Evolutionary conservation across 2,329 filamentous ascomycete genomes (phyloP).

Genomic region (Endocalyx cinctus): DNA sequence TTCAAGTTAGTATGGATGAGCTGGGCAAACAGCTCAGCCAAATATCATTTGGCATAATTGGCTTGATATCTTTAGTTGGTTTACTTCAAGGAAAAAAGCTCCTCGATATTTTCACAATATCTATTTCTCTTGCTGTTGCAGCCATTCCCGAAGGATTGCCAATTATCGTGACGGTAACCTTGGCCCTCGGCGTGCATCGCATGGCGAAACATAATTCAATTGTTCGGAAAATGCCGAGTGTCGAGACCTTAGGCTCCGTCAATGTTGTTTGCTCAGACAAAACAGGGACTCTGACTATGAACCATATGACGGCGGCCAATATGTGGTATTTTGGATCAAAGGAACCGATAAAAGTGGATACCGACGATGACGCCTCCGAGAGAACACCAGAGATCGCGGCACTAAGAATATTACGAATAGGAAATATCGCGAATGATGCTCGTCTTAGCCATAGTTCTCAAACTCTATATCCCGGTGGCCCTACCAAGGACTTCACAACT

Average conservation of each 20-base stretch:
- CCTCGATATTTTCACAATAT: slow-evolving; percentile 95
- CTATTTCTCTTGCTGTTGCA: slow-evolving; percentile 91
- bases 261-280: slow-evolving; percentile 99
- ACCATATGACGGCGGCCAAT: slow-evolving; percentile 96
- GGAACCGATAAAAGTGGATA: slow-evolving; percentile 47
- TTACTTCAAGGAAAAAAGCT: slow-evolving; percentile 84
- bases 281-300: slow-evolving; percentile 91
- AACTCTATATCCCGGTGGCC: slow-evolving; percentile 81
- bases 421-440: slow-evolving; percentile 95
- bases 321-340: slow-evolving; percentile 86
- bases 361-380: slow-evolving; percentile 50
- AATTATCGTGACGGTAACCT: slow-evolving; percentile 96
- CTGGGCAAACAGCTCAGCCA: slow-evolving; percentile 94
- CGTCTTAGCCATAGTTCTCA: slow-evolving; percentile 72
- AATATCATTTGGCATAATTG: slow-evolving; percentile 92
- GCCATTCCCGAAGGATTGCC: slow-evolving; percentile 94
- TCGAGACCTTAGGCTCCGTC: slow-evolving; percentile 95
- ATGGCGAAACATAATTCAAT: slow-evolving; percentile 97
- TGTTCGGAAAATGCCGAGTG: slow-evolving; percentile 90
- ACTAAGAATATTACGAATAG: slow-evolving; percentile 78
- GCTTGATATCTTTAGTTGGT: slow-evolving; percentile 84
- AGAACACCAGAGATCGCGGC: slow-evolving; percentile 66
- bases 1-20: slow-evolving; percentile 97
- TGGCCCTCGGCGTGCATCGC: slow-evolving; percentile 88
- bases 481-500: slow-evolving; percentile 56